Base-by-base conservation (phyloP, 1,284 basidiomycete genomes). In the Leccinum insolens region DNA sequence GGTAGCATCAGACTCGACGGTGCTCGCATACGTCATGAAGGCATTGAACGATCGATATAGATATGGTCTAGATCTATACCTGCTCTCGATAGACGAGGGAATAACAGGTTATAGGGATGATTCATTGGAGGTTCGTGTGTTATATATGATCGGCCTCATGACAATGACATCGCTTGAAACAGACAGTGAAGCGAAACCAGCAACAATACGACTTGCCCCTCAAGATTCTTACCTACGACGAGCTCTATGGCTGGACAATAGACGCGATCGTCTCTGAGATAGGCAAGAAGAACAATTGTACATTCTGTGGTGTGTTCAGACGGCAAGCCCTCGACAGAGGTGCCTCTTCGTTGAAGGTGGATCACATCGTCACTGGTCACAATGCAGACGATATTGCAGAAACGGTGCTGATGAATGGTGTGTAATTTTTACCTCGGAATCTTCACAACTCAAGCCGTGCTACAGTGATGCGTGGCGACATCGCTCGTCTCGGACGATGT, bases 221-320 rank as follows among this genome's bases (percentile, higher is more conserved):
- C 62, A 98, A 97, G 82, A 98, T 99, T 69, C 84, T 99, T 14
- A 95, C 94, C 0, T 99, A 99, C 74, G 90, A 95, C 68, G 96
- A 99, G 74, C 86, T 99, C 6, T 99, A 99, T 73, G 97, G 97
- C 14, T 99, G 98, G 98, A 99, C 97, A 1, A 99, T 99, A 97
- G 97, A 99, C 77, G 87, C 89, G 20, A 95, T 99, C 66, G 98
- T 99, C 44, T 87, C 90, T 28, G 91, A 96, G 76, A 90, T 99
- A 28, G 97, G 97, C n/a, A 90, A 90, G 80, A 97, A 96, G 84
- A 98, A 98, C 76, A 99, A 99, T 76, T 99, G 97, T 80, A 99
- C 97, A 0, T 99, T 99, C 79, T 99, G 97, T 77, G 97, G 97
- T 28, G 97, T 99, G 3, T 99, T 99, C 77, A 85, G 97, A 62